Evolutionary conservation across 2,329 filamentous ascomycete species (phyloP).

Genomic region (Cladophialophora bantiana): DNA sequence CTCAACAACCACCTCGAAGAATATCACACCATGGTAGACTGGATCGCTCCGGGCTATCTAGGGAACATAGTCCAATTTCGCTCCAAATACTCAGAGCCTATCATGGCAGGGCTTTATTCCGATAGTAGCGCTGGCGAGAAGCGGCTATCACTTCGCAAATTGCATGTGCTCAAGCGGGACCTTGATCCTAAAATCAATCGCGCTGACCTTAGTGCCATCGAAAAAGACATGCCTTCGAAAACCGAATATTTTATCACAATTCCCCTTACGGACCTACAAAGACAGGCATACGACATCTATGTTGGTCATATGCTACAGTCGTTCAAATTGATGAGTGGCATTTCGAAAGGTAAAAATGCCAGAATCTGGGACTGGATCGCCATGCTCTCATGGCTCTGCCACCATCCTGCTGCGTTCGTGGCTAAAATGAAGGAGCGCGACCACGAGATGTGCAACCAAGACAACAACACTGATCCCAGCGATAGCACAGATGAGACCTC

Average conservation of each 20-base stretch:
- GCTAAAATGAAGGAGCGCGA: slow-evolving; percentile 55
- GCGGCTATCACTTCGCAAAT: slow-evolving; percentile 67
- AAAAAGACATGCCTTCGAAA: slow-evolving; percentile 73
- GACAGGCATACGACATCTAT: slow-evolving; percentile 65
- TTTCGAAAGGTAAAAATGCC: slow-evolving; percentile 42
- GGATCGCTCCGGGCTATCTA: slow-evolving; percentile 81
- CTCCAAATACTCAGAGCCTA: slow-evolving; percentile 73
- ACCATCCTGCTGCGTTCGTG: slow-evolving; percentile 63
- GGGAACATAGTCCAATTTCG: slow-evolving; percentile 73
- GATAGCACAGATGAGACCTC: slow-evolving; percentile 26
- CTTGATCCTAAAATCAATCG: slow-evolving; percentile 81
- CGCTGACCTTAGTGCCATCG: slow-evolving; percentile 71
- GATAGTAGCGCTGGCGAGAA: slow-evolving; percentile 67
- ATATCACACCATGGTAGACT: slow-evolving; percentile 86
- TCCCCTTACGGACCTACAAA: slow-evolving; percentile 71
- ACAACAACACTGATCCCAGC: slow-evolving; percentile 1
- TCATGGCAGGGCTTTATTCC: slow-evolving; percentile 71
- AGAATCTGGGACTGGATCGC: slow-evolving; percentile 64
- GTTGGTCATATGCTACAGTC: slow-evolving; percentile 51
- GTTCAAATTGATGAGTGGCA: slow-evolving; percentile 44
- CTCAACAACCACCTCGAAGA: slow-evolving; percentile 83
- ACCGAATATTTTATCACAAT: slow-evolving; percentile 82
- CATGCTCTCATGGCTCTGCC: slow-evolving; percentile 62
- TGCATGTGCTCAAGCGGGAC: slow-evolving; percentile 73
- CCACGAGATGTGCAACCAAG: slow-evolving; percentile 32